phyloP scores from a whole-genome alignment of 2,329 filamentous ascomycete species.

The Exophiala spinifera region DNA sequence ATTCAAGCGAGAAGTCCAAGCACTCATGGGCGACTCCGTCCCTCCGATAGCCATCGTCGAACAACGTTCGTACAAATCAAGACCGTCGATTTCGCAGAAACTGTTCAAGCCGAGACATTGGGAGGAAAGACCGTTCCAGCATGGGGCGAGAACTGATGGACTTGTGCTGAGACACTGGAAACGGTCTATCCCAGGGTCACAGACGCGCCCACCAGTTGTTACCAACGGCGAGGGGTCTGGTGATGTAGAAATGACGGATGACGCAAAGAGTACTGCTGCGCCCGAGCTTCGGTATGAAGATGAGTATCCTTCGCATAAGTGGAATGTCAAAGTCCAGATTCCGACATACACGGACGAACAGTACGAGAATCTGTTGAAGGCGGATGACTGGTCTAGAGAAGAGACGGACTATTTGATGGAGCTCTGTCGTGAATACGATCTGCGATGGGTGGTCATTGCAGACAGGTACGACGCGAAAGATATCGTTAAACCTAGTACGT shows the following conservation, averaged over 20 bases:
- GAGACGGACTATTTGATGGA: constrained; percentile 90
- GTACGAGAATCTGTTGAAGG: constrained; percentile 72
- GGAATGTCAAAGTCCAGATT: constrained; percentile 75
- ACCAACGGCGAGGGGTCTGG: constrained; percentile 30
- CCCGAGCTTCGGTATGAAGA: constrained; percentile 38
- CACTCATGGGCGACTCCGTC: constrained; percentile 49
- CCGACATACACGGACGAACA: constrained; percentile 84
- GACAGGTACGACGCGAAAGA: constrained; percentile 76
- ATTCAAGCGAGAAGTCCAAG: constrained; percentile 50
- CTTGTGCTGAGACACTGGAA: constrained; percentile 79
- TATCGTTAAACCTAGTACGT: constrained; percentile 6
- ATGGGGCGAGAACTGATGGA: constrained; percentile 70
- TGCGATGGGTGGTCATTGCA: constrained; percentile 87
- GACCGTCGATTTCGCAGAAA: constrained; percentile 28
- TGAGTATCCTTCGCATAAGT: constrained; percentile 71
- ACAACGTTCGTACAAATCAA: constrained; percentile 48
- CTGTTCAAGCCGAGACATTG: constrained; percentile 29
- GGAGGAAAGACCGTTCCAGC: constrained; percentile 59
- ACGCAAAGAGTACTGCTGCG: constrained; percentile 32
- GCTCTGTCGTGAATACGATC: constrained; percentile 71
- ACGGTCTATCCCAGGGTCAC: constrained; percentile 50
- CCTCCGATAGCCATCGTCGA: constrained; percentile 53
- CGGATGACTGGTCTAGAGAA: constrained; percentile 78
- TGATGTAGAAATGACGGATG: constrained; percentile 31
- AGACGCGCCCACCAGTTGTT: constrained; percentile 18